These are phyloP conservation scores for Coemansia sp. DNA, from an alignment of 192 early-diverging fungal genomes.

Conservation along the genomic window DNA sequence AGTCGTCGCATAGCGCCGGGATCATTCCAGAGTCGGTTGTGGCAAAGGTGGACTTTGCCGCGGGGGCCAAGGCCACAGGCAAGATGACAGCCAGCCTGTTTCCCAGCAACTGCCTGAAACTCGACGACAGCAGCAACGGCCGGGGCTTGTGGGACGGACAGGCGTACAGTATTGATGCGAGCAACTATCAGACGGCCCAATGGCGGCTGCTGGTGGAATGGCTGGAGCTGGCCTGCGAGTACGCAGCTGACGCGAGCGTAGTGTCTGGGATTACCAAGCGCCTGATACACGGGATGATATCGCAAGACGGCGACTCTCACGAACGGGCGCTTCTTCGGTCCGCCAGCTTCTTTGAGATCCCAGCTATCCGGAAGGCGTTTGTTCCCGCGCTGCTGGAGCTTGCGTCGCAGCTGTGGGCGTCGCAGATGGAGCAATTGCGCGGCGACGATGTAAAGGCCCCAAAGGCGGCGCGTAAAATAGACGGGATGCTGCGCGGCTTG, in stretches of 20 bases:
- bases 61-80: neutral
- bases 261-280: conserved; percentile 13
- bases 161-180: conserved; percentile 15
- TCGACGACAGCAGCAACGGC: neutral
- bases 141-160: conserved; percentile 40
- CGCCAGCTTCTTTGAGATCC: conserved; percentile 29
- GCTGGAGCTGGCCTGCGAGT: conserved; percentile 38
- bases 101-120: neutral
- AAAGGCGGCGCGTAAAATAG: neutral
- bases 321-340: conserved; percentile 15
- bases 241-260: conserved; percentile 5
- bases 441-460: neutral
- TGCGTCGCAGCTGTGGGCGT: conserved; percentile 1
- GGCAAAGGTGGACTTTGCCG: neutral
- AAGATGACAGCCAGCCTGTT: conserved; percentile 13
- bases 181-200: conserved; percentile 21
- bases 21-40: conserved; percentile 16
- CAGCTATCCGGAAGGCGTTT: conserved; percentile 13
- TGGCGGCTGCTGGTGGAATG: conserved; percentile 34
- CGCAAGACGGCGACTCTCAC: too few relatives aligned
- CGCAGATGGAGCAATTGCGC: neutral
- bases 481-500: too few relatives aligned
- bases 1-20: conserved; percentile 13
- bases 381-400: conserved; percentile 7
- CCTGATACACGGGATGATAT: conserved; percentile 9